phyloP scores from a whole-genome alignment of 164 flowering plant species.

The Warburgia ugandensis region DNA sequence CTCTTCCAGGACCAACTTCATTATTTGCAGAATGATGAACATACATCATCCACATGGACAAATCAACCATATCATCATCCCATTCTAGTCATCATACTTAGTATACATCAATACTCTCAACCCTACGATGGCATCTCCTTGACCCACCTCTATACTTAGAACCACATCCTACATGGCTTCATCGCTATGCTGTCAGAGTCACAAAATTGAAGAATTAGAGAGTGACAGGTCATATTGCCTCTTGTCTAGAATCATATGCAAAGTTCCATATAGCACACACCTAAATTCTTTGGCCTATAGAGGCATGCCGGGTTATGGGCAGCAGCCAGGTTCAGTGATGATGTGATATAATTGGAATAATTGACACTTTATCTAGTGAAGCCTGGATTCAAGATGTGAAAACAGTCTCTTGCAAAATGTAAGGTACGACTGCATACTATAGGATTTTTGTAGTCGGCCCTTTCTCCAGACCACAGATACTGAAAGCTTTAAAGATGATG shows the following conservation, averaged over 20 bases:
- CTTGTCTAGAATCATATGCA: slow-evolving; percentile 8
- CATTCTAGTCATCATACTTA: slow-evolving; percentile 7
- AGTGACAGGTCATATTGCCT: slow-evolving; percentile 15
- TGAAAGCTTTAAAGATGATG: slow-evolving; percentile 29
- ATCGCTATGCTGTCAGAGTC: slow-evolving; percentile 15
- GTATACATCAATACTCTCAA: not conserved
- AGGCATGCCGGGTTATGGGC: slow-evolving; percentile 24
- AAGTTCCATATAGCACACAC: slow-evolving; percentile 18
- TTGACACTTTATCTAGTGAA: slow-evolving; percentile 44
- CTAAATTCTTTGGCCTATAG: slow-evolving; percentile 24
- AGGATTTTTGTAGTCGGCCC: too few relatives aligned
- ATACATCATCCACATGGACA: slow-evolving; percentile 29
- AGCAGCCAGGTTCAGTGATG: slow-evolving; percentile 14
- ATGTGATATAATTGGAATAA: slow-evolving; percentile 24
- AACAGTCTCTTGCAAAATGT: too few relatives aligned
- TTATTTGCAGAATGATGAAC: slow-evolving; percentile 5
- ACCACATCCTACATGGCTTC: slow-evolving; percentile 22
- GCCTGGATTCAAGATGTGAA: too few relatives aligned
- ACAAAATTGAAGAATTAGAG: slow-evolving; percentile 13
- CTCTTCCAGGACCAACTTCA: not conserved
- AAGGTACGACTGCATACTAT: too few relatives aligned
- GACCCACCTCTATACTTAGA: too few relatives aligned
- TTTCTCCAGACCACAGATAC: too few relatives aligned
- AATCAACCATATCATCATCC: slow-evolving; percentile 16
- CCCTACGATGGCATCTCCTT: too few relatives aligned